Base-by-base conservation (phyloP, 441 rosid genomes). In the Pelargonium myrrhifolium region DNA sequence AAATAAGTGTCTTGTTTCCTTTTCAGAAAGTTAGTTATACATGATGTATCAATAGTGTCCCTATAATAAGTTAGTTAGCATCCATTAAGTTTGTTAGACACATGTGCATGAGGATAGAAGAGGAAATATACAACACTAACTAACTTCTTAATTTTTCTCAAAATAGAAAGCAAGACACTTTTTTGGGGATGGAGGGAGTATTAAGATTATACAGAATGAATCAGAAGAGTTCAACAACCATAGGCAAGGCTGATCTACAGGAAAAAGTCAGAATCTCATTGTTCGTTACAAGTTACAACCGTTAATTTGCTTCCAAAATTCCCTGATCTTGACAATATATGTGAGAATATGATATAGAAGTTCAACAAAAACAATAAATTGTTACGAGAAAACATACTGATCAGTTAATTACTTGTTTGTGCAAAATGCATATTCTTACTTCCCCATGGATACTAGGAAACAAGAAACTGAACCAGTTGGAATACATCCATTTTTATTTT, bases 381-480 rank as follows among this genome's bases (percentile, higher is more conserved):
- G 10, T 8, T 55, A 20, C 10, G 0, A 55, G 14, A 3, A 17
- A 55, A 55, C 60, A 55, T 55, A 55, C 21, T 17, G 9, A 55
- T 17, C 5, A 55, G 21, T 37, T 22, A 55, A 20, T 7, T 20
- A 55, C 17, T 14, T 47, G 14, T 11, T 6, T 10, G 12, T 18
- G 60, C 60, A 55, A 17, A 10, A 55, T 55, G 60, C 60, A 55
- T 55, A 55, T 22, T 55, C 20, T 55, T 17, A 15, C 40, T 55
- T 18, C 60, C 18, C 26, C 24, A 55, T 17, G 60, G 60, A 9
- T 55, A 55, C 60, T 17, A 55, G 11, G 21, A 55, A 55, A 22
- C 60, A 53, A 53, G 21, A 53, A 18, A 53, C 59, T 53, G 9
- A 53, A 53, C 9, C 8, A 53, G 59, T 53, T 53, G 21, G 24